These are phyloP conservation scores for Rosa persica DNA, from an alignment of 306 rosid species.

Conservation along the genomic window DNA sequence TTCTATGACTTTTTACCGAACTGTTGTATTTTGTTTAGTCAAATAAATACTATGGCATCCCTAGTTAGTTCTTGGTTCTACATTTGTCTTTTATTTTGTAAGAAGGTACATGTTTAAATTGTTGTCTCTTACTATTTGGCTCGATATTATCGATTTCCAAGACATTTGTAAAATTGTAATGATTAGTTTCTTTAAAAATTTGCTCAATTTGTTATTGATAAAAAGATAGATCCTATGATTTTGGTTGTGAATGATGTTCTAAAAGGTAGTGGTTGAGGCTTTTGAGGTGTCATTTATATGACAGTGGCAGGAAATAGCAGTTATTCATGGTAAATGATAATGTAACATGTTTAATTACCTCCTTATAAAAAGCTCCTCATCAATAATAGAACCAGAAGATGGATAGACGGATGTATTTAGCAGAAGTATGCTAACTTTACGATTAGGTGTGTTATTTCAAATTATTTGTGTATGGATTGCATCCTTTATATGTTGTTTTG, in stretches of 20 bases:
- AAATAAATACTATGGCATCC: background rate
- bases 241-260: background rate
- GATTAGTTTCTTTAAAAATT: background rate
- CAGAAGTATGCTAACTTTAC: background rate
- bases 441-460: background rate
- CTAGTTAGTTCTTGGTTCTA: background rate
- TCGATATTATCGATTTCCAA: background rate
- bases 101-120: background rate
- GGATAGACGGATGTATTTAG: background rate
- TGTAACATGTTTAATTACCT: background rate
- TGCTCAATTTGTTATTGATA: background rate
- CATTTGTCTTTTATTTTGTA: background rate
- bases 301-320: background rate
- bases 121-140: background rate
- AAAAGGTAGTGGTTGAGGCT: background rate
- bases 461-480: background rate
- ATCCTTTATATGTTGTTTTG: background rate
- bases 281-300: background rate
- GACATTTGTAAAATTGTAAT: background rate
- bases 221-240: background rate
- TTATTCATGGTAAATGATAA: background rate
- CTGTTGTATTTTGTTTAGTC: slow-evolving; percentile 4
- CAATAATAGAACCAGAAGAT: background rate
- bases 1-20: slow-evolving; percentile 17
- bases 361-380: background rate